phyloP scores from a whole-genome alignment of 2,329 filamentous ascomycete species.

The Talaromyces piceae region DNA sequence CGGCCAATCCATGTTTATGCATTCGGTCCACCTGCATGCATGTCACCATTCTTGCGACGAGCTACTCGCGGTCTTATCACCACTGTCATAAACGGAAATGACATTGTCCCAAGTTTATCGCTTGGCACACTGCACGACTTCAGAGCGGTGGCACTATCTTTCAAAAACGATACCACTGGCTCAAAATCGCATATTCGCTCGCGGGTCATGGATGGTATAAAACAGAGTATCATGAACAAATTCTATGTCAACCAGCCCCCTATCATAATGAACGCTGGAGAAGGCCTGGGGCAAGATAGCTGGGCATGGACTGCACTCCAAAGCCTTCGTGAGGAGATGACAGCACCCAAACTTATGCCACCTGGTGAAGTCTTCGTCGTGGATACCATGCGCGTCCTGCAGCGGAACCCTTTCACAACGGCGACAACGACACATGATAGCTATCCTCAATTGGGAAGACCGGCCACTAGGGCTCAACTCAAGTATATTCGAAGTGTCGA shows the following conservation, averaged over 20 bases:
- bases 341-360: conserved; percentile 61
- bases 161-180: conserved; percentile 63
- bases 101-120: conserved; percentile 66
- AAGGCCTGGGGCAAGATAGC: conserved; percentile 53
- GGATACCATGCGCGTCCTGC: conserved; percentile 59
- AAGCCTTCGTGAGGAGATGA: conserved; percentile 59
- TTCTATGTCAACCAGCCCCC: conserved; percentile 50
- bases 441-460: conserved; percentile 48
- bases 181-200: conserved; percentile 60
- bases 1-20: conserved; percentile 72
- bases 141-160: conserved; percentile 62
- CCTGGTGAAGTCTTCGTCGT: conserved; percentile 70
- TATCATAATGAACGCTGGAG: conserved; percentile 36
- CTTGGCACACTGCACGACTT: conserved; percentile 68
- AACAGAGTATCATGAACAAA: conserved; percentile 53
- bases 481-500: conserved; percentile 67
- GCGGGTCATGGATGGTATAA: conserved; percentile 59
- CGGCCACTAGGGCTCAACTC: conserved; percentile 61
- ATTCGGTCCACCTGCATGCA: conserved; percentile 66
- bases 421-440: conserved; percentile 29
- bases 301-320: conserved; percentile 65
- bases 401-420: conserved; percentile 55
- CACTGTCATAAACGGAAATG: conserved; percentile 63
- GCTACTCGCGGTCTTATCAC: conserved; percentile 69
- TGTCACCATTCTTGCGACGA: conserved; percentile 61